phyloP scores from a whole-genome alignment of 1,284 basidiomycete genomes.

The Cutaneotrichosporon cyanovorans region DNA sequence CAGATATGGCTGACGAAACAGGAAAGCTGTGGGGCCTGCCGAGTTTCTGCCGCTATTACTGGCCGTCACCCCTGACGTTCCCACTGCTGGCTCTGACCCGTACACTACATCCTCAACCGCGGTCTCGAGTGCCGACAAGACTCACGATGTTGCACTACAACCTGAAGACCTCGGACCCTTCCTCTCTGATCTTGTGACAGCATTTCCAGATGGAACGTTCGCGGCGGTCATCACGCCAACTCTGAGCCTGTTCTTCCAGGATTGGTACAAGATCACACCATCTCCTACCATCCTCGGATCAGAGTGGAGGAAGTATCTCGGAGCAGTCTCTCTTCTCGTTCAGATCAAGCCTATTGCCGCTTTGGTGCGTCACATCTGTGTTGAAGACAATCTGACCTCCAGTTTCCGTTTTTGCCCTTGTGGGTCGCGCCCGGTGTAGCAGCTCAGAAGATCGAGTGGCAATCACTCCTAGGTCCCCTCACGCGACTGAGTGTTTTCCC shows the following conservation, averaged over 20 bases:
- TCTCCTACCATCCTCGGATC: slow-evolving; percentile 43
- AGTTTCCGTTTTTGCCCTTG: slow-evolving; percentile 43
- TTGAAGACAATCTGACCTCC: slow-evolving; percentile 3
- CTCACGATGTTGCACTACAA: slow-evolving; percentile 26
- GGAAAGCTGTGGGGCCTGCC: slow-evolving; percentile 61
- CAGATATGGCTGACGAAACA: slow-evolving; percentile 26
- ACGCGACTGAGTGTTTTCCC: slow-evolving; percentile 74
- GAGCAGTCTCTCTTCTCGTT: slow-evolving; percentile 71
- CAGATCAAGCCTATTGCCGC: slow-evolving; percentile 74
- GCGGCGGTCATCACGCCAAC: slow-evolving; percentile 48
- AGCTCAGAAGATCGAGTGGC: slow-evolving; percentile 49
- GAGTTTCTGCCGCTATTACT: slow-evolving; percentile 72
- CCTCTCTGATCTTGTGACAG: slow-evolving; percentile 47
- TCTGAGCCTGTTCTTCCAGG: slow-evolving; percentile 43
- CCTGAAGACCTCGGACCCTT: slow-evolving; percentile 46
- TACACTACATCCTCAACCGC: slow-evolving; percentile 44
- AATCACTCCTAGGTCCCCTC: slow-evolving; percentile 71
- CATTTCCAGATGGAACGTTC: slow-evolving; percentile 45
- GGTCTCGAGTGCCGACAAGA: no score
- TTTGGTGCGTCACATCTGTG: slow-evolving; percentile 48
- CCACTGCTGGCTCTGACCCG: slow-evolving; percentile 50
- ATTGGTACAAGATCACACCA: slow-evolving; percentile 41
- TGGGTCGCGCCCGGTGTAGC: slow-evolving; percentile 42
- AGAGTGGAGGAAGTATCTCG: slow-evolving; percentile 76
- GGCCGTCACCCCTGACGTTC: slow-evolving; percentile 51